Evolutionary conservation across 495 filamentous ascomycete genomes (phyloP).

Genomic region (Gamarada debralockiae): DNA sequence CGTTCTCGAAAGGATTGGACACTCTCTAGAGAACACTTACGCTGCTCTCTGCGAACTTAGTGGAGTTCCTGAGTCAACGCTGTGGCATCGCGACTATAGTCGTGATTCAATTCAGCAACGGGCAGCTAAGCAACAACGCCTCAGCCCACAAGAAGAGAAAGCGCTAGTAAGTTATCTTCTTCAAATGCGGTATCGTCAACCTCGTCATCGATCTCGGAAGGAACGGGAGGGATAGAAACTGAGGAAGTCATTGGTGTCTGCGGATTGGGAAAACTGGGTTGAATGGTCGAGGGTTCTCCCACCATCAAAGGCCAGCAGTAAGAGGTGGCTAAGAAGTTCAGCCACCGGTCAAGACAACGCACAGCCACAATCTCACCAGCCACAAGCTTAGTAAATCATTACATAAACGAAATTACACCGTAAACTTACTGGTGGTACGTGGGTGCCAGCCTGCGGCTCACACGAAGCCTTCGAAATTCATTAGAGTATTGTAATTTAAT

Average conservation of each 20-base stretch:
- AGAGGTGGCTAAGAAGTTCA: too few species aligned
- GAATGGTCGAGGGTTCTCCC: too few species aligned
- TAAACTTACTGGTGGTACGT: too few species aligned
- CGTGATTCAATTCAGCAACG: slow-evolving; percentile 5
- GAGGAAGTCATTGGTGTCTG: slow-evolving; percentile 6
- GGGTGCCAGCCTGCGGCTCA: too few species aligned
- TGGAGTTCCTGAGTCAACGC: slow-evolving; percentile 1
- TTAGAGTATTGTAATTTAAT: too few species aligned
- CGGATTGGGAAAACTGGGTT: too few species aligned
- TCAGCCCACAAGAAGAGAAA: slow-evolving; percentile 1
- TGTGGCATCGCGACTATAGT: slow-evolving; percentile 2
- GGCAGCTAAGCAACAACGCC: slow-evolving; percentile 3
- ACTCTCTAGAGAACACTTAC: not conserved
- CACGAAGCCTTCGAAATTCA: too few species aligned
- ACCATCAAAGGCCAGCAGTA: too few species aligned
- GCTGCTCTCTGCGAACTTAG: not conserved
- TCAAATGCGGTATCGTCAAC: slow-evolving; percentile 1
- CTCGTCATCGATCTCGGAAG: slow-evolving; percentile 5
- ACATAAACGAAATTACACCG: too few species aligned
- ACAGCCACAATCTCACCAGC: too few species aligned
- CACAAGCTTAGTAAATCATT: too few species aligned
- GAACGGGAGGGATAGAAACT: slow-evolving; percentile 1
- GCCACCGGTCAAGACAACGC: too few species aligned
- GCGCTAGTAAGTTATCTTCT: not conserved
- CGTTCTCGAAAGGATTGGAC: slow-evolving; percentile 1